Evolutionary conservation across 2,329 filamentous ascomycete genomes (phyloP), one percentile per base, ranked within the genome.

Genomic region (Davidsoniella neocaledoniae): DNA sequence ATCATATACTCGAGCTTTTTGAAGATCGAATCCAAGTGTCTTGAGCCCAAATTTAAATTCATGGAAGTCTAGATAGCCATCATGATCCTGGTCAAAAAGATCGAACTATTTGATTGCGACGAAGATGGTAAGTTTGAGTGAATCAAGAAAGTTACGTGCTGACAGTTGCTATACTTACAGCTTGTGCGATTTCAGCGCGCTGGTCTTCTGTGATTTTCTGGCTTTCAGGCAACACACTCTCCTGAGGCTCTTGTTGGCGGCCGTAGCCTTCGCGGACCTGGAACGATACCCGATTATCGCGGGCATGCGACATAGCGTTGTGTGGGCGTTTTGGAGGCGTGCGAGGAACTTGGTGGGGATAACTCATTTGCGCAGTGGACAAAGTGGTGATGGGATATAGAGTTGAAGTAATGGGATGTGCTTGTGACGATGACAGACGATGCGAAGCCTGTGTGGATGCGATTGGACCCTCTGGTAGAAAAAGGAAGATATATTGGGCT

Each of bases 11-110:
- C 94, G 86, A 54, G 79, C 71, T 64, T 94, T 94, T 53, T 86
- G 76, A 46, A 94, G 72, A 59, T 93, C 86, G 69, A 96, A 96
- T 56, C 91, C 91, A 1, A 98, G 79, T 3, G 91, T 91, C 63
- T 93, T 91, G 59, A 96, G 81, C 54, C 90, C 87, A 67, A 96
- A 91, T 66, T 91, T 90, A 63, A 96, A 85, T 68, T 98, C 91
- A 68, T 96, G 91, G 71, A 94, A 96, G 69, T 96, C 90, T 61
- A 98, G 86, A 65, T 84, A 80, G 43, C 81, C 77, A 68, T 96
- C 54, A 26, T 52, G 53, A 47, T 56, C 54, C 45, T 56, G 54
- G 45, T 56, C 54, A 26, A 56, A 56, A 12, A 56, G 44, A 26
- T 54, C 49, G 47, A 56, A 56, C 54, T 56, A 49, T 26, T 39